A percentile compares a stretch with the other conserved stretches of the same genome.
These are phyloP conservation scores for Chondrus crispus DNA, from an alignment of 23 red algal genomes.

Conservation along the genomic window DNA sequence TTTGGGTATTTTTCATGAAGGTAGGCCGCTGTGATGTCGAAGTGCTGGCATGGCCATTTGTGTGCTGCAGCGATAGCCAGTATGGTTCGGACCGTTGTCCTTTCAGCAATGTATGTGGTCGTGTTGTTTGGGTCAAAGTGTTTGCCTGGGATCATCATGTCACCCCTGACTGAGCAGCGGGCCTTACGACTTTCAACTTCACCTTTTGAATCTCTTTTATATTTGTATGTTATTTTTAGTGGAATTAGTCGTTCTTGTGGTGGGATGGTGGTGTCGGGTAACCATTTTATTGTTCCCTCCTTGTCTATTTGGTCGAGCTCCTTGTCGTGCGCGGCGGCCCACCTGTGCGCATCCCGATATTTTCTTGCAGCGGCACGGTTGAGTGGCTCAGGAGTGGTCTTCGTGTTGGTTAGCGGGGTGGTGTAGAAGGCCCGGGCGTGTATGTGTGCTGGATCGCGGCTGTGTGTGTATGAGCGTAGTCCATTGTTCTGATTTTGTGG, in stretches of 20 bases:
- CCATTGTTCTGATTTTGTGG: not conserved
- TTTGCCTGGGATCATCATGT: not conserved
- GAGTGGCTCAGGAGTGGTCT: not conserved
- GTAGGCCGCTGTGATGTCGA: not conserved
- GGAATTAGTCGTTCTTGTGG: no score
- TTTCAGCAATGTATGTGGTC: not conserved
- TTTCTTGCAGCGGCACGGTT: not conserved
- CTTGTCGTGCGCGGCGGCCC: not conserved
- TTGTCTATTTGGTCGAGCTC: slow-evolving; percentile 26
- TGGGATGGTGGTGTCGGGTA: not conserved
- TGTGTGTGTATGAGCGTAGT: not conserved
- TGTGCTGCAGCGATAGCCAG: not conserved
- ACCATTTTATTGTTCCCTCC: not conserved
- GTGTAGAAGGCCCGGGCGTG: not conserved
- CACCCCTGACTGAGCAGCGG: not conserved
- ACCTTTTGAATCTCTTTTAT: not conserved
- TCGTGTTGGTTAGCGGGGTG: not conserved
- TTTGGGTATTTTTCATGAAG: not conserved
- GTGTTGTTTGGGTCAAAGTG: not conserved
- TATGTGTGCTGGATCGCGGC: not conserved
- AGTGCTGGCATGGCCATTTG: not conserved
- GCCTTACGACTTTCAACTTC: not conserved
- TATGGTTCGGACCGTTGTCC: not conserved
- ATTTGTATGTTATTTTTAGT: not conserved
- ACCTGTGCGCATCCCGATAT: not conserved